Base-by-base conservation (phyloP, 1,284 basidiomycete genomes). In the Ganoderma meredithae region DNA sequence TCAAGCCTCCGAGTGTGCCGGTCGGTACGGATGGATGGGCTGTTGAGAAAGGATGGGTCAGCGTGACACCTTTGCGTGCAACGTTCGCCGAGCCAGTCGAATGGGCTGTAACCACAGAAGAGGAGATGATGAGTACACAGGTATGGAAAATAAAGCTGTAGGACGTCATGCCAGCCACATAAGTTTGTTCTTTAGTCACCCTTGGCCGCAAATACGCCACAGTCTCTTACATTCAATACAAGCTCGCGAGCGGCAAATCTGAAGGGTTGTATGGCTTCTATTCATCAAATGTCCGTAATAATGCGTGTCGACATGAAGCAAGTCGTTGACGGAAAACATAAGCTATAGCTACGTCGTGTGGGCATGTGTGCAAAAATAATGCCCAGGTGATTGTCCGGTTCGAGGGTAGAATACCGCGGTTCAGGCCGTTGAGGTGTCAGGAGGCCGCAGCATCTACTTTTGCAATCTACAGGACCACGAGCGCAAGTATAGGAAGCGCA, bases 11-110 rank as follows among this genome's bases (percentile, higher is more conserved):
- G 22, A 79, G 79, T 10, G 77, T 96, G 25, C 92, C 94, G 0
- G 82, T 88, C 49, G 95, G 93, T 1, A 90, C 92, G 10, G 96
- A 97, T 79, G 89, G 88, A 0, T 96, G 92, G 91, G 93, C 92
- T 25, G 82, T 95, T 33, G 81, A 84, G 70, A 82, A 88, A 67
- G 91, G 90, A 10, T 86, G 83, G 73, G 89, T 86, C 27, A 93
- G 91, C 70, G 87, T 95, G 2, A 94, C 92, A 31, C 91, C 94
- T 1, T 78, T 95, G 66, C 83, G 87, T 63, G 89, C 94, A 2
- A 83, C 85, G 62, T 95, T 95, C 75, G 92, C 86, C 17, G 91
- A 94, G 75, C 87, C 88, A 15, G 75, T 73, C 15, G 76, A 73
- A 33, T 73, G 68, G 70, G 62, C 69, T 19, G 68, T 65, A 22